These are phyloP conservation scores for Apiotrichum siamense DNA, from an alignment of 1,284 basidiomycete species.

Conservation along the genomic window DNA sequence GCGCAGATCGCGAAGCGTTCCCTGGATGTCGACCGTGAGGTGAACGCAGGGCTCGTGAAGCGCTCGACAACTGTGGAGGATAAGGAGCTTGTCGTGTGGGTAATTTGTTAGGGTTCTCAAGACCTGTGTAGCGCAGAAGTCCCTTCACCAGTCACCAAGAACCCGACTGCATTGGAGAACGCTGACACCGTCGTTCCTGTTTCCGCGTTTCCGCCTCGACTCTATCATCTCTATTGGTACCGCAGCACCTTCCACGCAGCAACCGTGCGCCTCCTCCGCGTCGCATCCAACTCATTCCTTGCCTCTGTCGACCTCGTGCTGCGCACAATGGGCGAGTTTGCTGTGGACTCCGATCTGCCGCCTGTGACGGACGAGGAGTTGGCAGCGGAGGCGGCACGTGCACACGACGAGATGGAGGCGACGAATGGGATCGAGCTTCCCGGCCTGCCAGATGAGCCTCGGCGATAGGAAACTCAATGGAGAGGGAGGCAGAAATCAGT, in stretches of 20 bases:
- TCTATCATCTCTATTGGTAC: background rate
- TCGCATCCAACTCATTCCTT: constrained; percentile 74
- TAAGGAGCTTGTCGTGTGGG: constrained; percentile 63
- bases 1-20: constrained; percentile 70
- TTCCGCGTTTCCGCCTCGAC: background rate
- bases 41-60: constrained; percentile 70
- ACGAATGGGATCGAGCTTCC: constrained; percentile 40
- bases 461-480: background rate
- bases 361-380: constrained; percentile 33
- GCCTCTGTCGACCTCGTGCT: constrained; percentile 79
- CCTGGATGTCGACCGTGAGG: constrained; percentile 76
- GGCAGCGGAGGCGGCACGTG: constrained; percentile 21
- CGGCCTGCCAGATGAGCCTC: background rate
- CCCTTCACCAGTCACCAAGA: no score
- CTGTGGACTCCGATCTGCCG: constrained; percentile 30
- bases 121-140: no score
- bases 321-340: constrained; percentile 71
- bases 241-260: constrained; percentile 51
- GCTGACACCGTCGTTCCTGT: no score
- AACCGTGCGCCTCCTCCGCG: constrained; percentile 72
- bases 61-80: constrained; percentile 61
- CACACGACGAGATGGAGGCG: constrained; percentile 21
- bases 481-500: no score
- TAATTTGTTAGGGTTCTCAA: background rate
- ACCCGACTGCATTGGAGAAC: no score